These are phyloP conservation scores for Eucalyptus camaldulensis DNA, from an alignment of 345 rosid genomes.

Conservation along the genomic window DNA sequence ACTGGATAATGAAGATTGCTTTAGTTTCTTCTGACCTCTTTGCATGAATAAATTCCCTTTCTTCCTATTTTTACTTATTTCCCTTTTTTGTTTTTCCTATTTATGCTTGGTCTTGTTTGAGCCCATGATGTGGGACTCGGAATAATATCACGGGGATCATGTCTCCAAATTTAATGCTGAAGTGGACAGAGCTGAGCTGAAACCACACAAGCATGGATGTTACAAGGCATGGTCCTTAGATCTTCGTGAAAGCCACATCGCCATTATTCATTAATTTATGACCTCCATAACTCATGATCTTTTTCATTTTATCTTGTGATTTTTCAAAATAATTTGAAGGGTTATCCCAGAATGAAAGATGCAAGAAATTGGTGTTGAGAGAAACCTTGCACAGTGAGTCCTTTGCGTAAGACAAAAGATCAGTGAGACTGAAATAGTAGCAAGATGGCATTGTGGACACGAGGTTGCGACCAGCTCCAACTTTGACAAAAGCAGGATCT, in stretches of 20 bases:
- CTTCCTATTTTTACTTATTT: not conserved
- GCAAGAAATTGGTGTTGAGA: not conserved
- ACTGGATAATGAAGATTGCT: not conserved
- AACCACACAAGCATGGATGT: not conserved
- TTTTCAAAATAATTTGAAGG: not conserved
- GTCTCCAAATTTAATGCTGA: not conserved
- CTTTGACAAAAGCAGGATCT: not conserved
- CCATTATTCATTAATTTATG: not conserved
- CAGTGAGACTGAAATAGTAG: not conserved
- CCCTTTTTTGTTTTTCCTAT: not conserved
- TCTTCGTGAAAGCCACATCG: not conserved
- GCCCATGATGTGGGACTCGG: not conserved
- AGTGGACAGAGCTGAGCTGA: not conserved
- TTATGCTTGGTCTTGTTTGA: not conserved
- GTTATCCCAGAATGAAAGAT: not conserved
- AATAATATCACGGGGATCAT: not conserved
- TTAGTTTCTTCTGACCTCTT: not conserved
- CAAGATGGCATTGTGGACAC: not conserved
- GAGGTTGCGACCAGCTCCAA: not conserved
- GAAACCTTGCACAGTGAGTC: not conserved
- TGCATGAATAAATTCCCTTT: not conserved
- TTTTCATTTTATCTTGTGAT: not conserved
- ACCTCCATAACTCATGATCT: not conserved
- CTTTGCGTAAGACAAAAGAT: not conserved
- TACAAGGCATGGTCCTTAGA: not conserved